Evolutionary conservation across 1,139 yeast species (phyloP).

Genomic region (Meyerozyma athensensis): DNA sequence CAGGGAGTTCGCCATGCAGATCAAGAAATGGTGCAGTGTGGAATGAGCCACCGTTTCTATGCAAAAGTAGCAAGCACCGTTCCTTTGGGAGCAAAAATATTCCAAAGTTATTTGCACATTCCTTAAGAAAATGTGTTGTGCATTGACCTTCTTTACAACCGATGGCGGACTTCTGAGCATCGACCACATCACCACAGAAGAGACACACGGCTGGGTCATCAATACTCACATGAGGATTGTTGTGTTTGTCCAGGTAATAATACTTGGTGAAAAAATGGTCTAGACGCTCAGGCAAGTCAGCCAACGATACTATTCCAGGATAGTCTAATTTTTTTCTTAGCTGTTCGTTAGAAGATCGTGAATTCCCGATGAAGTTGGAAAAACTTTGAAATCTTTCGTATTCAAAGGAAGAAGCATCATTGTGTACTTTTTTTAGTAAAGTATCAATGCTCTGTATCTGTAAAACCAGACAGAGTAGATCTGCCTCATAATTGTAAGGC

Average conservation of each 20-base stretch:
- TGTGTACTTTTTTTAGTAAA: constrained; percentile 9
- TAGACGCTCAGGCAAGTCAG: constrained; percentile 60
- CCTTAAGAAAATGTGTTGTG: constrained; percentile 56
- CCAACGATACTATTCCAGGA: constrained; percentile 60
- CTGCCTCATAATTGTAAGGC: constrained; percentile 46
- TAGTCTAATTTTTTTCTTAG: constrained; percentile 41
- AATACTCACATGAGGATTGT: constrained; percentile 37
- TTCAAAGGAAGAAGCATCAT: constrained; percentile 16
- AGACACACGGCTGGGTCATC: constrained; percentile 85
- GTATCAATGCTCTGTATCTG: constrained; percentile 36
- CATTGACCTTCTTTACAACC: constrained; percentile 62
- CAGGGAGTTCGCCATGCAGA: constrained; percentile 81
- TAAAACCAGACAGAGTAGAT: constrained; percentile 51
- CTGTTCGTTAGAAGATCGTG: constrained; percentile 7
- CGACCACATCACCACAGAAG: constrained; percentile 70
- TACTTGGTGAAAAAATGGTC: constrained; percentile 65
- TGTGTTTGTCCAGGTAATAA: constrained; percentile 42
- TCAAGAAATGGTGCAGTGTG: constrained; percentile 82
- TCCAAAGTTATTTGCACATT: constrained; percentile 70
- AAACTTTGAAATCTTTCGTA: constrained; percentile 16
- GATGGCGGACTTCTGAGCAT: constrained; percentile 55
- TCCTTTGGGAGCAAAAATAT: constrained; percentile 76
- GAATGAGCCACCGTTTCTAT: constrained; percentile 76
- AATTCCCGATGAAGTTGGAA: constrained; percentile 5
- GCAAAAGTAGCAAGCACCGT: constrained; percentile 60